Evolutionary conservation across 2,329 filamentous ascomycete species (phyloP), one percentile per base, ranked within the genome.

Genomic region (Salinomyces thailandicus): DNA sequence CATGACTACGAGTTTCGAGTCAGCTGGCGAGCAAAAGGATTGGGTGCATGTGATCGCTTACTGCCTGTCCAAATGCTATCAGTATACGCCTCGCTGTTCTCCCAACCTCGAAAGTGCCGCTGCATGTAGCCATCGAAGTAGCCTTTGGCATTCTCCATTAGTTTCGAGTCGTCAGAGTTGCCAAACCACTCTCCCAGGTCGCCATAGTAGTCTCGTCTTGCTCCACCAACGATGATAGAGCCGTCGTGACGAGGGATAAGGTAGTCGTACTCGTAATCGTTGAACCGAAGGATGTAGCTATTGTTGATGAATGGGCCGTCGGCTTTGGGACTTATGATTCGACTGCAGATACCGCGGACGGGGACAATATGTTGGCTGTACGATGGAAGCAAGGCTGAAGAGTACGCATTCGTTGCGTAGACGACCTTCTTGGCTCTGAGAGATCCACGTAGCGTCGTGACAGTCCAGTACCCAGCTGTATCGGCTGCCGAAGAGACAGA

Each of bases 111-210:
- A 34, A 69, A 71, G 20, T 58, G 58, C 2, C 57, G 49, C 38
- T 64, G 62, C 61, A 71, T 71, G 36, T 67, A 68, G 0, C 54
- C 55, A 18, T 64, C 54, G 41, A 68, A 72, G 43, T 71, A 66
- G 12, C 48, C 33, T 16, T 54, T 51, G 0, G 64, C 62, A 0
- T 51, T 37, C 3, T 60, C 55, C 13, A 73, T 66, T 4, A 66
- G 45, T 5, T 49, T 53, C 9, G 56, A 52, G 44, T 73, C 69
- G 30, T 70, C 62, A 3, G 54, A 53, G 16, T 62, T 65, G 6
- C 60, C 53, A 41, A 63, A 65, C 67, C 69, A 72, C 17, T 58
- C 44, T 2, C 52, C 37, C 6, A 18, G 44, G 5, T 63, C 42
- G 15, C 52, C 26, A 36, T 50, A 48, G 46, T 60, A 68, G 1